Evolutionary conservation across 2,329 filamentous ascomycete genomes (phyloP).

Genomic region (Fusarium tricinctum): DNA sequence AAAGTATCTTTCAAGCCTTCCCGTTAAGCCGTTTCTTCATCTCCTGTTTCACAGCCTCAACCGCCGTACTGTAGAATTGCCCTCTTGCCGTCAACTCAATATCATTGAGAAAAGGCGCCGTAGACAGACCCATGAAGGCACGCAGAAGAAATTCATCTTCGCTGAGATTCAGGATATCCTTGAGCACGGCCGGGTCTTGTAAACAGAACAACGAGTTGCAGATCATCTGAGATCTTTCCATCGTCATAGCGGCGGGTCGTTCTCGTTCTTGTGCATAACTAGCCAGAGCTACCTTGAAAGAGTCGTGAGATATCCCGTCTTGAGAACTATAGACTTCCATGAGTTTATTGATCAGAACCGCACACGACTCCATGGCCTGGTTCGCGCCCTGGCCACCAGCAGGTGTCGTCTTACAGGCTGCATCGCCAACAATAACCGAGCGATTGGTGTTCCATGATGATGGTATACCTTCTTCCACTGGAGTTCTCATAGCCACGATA

Average conservation of each 20-base stretch:
- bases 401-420: slow-evolving; percentile 7
- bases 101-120: background rate
- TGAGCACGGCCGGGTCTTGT: background rate
- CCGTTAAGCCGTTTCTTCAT: background rate
- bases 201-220: background rate
- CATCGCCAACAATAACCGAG: background rate
- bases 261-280: slow-evolving; percentile 7
- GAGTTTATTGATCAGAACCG: background rate
- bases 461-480: background rate
- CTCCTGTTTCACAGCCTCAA: background rate
- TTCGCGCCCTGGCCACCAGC: slow-evolving; percentile 11
- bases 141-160: slow-evolving; percentile 5
- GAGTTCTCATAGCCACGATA: background rate
- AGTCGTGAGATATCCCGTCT: background rate
- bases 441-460: background rate
- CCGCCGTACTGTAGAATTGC: background rate
- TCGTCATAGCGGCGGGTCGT: background rate
- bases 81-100: slow-evolving; percentile 2
- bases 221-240: slow-evolving; percentile 6
- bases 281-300: background rate
- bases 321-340: background rate
- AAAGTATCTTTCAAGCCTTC: background rate
- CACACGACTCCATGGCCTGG: slow-evolving; percentile 7
- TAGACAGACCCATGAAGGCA: slow-evolving; percentile 6
- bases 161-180: background rate